These are phyloP conservation scores for Begonia masoniana DNA, from an alignment of 306 rosid genomes.

Conservation along the genomic window DNA sequence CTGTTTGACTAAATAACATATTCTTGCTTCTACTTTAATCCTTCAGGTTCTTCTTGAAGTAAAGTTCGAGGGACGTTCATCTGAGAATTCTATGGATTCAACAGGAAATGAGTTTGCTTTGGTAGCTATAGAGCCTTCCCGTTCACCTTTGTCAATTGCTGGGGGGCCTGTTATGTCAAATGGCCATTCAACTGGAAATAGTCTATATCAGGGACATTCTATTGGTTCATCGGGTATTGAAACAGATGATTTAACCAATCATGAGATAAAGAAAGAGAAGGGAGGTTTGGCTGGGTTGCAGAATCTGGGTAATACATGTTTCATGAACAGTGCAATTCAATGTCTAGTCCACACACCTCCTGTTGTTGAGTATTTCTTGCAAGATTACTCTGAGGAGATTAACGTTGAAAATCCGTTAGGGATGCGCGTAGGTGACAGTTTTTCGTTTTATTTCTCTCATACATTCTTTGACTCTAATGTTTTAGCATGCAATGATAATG, in stretches of 20 bases:
- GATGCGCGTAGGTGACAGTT: constrained; percentile 64
- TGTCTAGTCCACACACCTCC: constrained; percentile 95
- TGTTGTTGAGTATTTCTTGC: constrained; percentile 72
- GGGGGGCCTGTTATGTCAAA: constrained; percentile 83
- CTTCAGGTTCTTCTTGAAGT: constrained; percentile 78
- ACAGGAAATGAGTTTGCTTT: constrained; percentile 82
- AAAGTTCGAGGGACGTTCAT: constrained; percentile 22
- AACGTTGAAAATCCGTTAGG: constrained; percentile 90
- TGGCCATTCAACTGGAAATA: constrained; percentile 50
- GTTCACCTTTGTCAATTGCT: constrained; percentile 76
- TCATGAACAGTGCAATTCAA: constrained; percentile 91
- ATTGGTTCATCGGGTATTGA: constrained; percentile 42
- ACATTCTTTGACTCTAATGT: too few relatives aligned
- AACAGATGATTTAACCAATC: constrained; percentile 39
- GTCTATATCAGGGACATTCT: constrained; percentile 43
- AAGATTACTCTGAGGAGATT: constrained; percentile 85
- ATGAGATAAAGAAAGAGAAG: constrained; percentile 40
- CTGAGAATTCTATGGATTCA: constrained; percentile 47
- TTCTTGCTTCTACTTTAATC: constrained; percentile 4
- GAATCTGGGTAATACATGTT: constrained; percentile 97
- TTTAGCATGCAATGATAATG: too few relatives aligned
- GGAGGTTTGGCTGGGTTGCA: constrained; percentile 96
- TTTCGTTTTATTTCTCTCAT: constrained; percentile 5
- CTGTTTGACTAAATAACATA: too few relatives aligned
- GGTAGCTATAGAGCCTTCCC: constrained; percentile 80